Evolutionary conservation across 805 yeast genomes (phyloP), one percentile per base, ranked within the genome.

Genomic region (Lipomyces sp.): DNA sequence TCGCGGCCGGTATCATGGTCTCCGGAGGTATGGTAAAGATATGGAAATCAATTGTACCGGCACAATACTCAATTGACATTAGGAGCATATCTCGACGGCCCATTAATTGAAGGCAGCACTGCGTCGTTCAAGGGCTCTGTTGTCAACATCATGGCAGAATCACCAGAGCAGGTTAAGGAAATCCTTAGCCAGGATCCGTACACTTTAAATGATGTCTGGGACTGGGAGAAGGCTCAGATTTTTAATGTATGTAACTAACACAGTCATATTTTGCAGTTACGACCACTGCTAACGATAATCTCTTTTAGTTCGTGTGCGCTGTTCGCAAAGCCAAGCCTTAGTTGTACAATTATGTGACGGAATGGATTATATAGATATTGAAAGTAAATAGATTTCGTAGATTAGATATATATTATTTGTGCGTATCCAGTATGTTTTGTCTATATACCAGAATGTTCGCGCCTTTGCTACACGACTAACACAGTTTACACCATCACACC

Each of bases 181-280:
- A 79, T 88, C 64, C 82, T 90, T 76, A 84, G 86, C 73, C 73
- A 79, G 59, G 96, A 90, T 75, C 76, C 86, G 45, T 90, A 87
- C 76, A 84, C 84, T 71, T 81, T 80, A 71, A 80, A 81, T 45
- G 93, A 92, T 1, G 83, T 90, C 66, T 90, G 96, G 96, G 96
- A 90, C 75, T 75, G 89, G 67, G 85, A 85, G 50, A 83, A 81
- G 63, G 87, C 84, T 24, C 73, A 87, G 69, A 84, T 88, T 51
- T 82, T 84, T 73, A 92, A 92, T 55, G 78, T 75, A 69, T 45
- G 68, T 62, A 32, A 32, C 35, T 42, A 29, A n/a, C 24, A 24
- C 24, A 24, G 24, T 1, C 24, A 15, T 45, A 34, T 37, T 34
- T 54, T 32, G 29, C 54, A 33, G 8, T 24, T n/a, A 24, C 13